phyloP scores from a whole-genome alignment of 139 green algal genomes.

The Marvania coccoides region DNA sequence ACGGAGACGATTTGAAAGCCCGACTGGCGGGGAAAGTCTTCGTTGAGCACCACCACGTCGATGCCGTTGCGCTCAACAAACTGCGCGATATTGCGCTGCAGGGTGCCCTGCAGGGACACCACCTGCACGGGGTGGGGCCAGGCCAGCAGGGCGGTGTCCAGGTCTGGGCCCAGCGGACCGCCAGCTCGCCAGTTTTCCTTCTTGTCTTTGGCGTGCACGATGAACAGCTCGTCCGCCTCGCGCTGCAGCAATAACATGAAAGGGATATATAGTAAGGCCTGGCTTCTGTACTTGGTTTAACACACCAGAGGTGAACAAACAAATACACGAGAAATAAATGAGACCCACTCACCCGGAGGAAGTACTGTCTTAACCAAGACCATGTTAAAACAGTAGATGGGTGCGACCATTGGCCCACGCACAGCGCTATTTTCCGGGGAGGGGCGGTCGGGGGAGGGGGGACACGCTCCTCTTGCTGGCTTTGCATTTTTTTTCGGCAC shows the following conservation, averaged over 20 bases:
- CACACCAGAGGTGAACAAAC: not conserved
- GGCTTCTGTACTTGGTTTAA: not conserved
- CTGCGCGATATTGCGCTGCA: slow-evolving; percentile 14
- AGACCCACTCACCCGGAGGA: slow-evolving; percentile 23
- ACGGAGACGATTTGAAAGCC: slow-evolving; percentile 4
- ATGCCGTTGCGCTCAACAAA: slow-evolving; percentile 3
- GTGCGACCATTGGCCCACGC: slow-evolving; percentile 9
- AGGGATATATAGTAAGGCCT: not conserved
- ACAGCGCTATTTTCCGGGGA: slow-evolving; percentile 18
- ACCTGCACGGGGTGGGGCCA: slow-evolving; percentile 15
- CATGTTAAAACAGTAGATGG: slow-evolving; percentile 30
- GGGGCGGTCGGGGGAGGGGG: too few species aligned
- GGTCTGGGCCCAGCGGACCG: slow-evolving; percentile 15
- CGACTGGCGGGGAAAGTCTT: slow-evolving; percentile 7
- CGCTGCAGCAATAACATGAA: not conserved
- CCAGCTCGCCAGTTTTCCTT: slow-evolving; percentile 22
- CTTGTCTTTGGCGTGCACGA: slow-evolving; percentile 33
- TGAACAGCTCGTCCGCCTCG: slow-evolving; percentile 29
- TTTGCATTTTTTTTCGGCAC: too few species aligned
- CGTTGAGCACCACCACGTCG: slow-evolving; percentile 4
- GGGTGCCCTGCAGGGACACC: slow-evolving; percentile 24
- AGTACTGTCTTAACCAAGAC: slow-evolving; percentile 41
- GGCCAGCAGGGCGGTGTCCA: slow-evolving; percentile 10
- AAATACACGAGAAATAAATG: not conserved
- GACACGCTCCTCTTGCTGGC: too few species aligned